Percentiles rank a stretch among this genome's conserved stretches.
Conservation (phyloP, 768 basidiomycete species). For the Tricholoma matsutake region DNA sequence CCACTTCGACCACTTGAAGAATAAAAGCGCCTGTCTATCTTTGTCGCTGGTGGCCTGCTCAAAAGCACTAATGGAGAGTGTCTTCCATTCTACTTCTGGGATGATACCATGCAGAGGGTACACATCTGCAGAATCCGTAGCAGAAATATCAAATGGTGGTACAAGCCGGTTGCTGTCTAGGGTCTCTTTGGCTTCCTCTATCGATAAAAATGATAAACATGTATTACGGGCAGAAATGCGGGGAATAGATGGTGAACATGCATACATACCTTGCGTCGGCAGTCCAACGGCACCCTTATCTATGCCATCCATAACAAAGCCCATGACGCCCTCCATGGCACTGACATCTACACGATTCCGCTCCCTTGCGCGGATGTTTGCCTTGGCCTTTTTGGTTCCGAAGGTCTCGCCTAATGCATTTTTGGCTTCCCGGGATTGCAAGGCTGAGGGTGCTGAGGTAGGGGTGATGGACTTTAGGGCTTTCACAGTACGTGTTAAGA, state of each 20-base stretch:
- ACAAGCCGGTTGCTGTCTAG: conserved; percentile 69
- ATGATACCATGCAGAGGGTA: conserved; percentile 77
- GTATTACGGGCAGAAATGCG: neutral
- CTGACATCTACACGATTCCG: conserved; percentile 86
- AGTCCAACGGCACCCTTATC: conserved; percentile 66
- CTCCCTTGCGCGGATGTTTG: conserved; percentile 78
- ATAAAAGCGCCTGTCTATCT: conserved; percentile 55
- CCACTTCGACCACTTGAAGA: conserved; percentile 66
- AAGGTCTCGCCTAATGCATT: conserved; percentile 89
- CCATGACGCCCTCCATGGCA: conserved; percentile 83
- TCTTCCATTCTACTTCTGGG: conserved; percentile 76
- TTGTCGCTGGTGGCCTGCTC: conserved; percentile 45
- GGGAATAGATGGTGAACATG: neutral
- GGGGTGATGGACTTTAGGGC: conserved; percentile 66
- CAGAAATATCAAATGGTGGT: conserved; percentile 67
- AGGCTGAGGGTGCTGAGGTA: conserved; percentile 44
- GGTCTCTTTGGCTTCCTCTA: conserved; percentile 66
- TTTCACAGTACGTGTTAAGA: conserved; percentile 79
- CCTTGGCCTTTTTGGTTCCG: conserved; percentile 92
- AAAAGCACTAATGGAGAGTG: conserved; percentile 56
- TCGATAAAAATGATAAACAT: conserved; percentile 6
- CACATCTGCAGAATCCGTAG: conserved; percentile 66
- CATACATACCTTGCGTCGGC: conserved; percentile 60
- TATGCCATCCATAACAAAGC: conserved; percentile 81
- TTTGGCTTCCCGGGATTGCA: conserved; percentile 59